Base-by-base conservation (phyloP, 192 early-diverging fungal genomes). In the Coemansia sp. region DNA sequence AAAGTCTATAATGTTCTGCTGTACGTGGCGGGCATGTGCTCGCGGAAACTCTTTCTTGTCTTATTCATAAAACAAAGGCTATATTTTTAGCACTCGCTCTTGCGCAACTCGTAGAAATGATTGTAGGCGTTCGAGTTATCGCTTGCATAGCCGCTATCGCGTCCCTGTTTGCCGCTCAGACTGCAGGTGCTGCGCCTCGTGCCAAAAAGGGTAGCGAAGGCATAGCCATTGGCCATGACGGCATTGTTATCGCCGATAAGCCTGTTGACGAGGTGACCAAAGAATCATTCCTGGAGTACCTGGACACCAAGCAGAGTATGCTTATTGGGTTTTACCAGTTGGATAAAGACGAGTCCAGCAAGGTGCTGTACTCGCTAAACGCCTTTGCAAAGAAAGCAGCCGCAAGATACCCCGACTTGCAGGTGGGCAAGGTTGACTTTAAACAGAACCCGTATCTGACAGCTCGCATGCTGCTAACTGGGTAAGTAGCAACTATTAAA, bases 361-460 rank as follows among this genome's bases (percentile, higher is more conserved):
- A 25, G 17, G 54, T 39, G 31, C 23, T 65, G 4, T 13, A 35
- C 23, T 51, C 50, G 43, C 35, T 69, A 18, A 46, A 58, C 1
- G 47, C 34, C 4, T 64, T 76, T 56, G 60, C 65, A 2, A 38
- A 21, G 34, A 13, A 30, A 7, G 65, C 58, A 17, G 56, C 38
- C 15, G 14, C 17, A 8, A 46, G 19, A 21, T 52, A 68, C 30
- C 72, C 72, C 17, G 50, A 43, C 33, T 22, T 76, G 38, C 41
- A 61, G 15, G 11, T 76, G 34, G 25, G 58, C 21, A 76, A 58
- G 23, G 65, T 76, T 11, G 53, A 76, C 58, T 48, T 60, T 53
- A 53, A 51, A 48, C 17, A 39, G 19, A 58, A 30, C 38, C 65
- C 65, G n/a, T 76, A 76, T 48, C 19, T 76, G 57, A 68, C 72